These are phyloP conservation scores for Pichia sp. DNA, from an alignment of 1,139 yeast species.

Conservation along the genomic window DNA sequence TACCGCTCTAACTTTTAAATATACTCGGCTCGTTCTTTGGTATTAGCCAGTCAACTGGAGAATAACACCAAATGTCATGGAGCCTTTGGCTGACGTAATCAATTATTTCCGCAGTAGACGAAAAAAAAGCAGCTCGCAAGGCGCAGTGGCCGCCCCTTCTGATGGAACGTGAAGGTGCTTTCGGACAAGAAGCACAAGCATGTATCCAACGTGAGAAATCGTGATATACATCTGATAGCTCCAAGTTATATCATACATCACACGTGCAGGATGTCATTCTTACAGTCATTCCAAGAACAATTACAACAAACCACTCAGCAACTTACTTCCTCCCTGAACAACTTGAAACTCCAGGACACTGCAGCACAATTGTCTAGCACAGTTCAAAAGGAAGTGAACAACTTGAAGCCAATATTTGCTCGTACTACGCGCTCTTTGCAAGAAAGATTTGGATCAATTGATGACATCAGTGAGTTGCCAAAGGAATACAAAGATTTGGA, in stretches of 20 bases:
- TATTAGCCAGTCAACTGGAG: too few relatives aligned
- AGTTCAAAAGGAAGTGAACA: slow-evolving; percentile 36
- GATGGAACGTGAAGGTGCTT: not conserved
- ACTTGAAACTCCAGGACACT: slow-evolving; percentile 30
- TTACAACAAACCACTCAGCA: slow-evolving; percentile 25
- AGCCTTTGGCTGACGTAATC: not conserved
- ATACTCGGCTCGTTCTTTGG: too few relatives aligned
- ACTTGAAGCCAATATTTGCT: slow-evolving; percentile 52
- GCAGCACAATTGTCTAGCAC: slow-evolving; percentile 44
- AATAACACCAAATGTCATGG: too few relatives aligned
- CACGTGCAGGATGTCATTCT: slow-evolving; percentile 14
- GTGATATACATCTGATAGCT: not conserved
- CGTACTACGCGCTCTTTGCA: slow-evolving; percentile 59
- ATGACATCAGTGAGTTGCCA: slow-evolving; percentile 70
- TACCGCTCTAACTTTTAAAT: too few relatives aligned
- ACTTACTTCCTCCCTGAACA: slow-evolving; percentile 21
- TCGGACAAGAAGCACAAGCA: too few relatives aligned
- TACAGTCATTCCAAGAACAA: slow-evolving; percentile 23
- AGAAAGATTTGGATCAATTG: slow-evolving; percentile 66
- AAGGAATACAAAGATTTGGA: slow-evolving; percentile 67
- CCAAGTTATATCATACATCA: not conserved
- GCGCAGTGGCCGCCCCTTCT: not conserved
- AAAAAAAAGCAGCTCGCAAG: not conserved
- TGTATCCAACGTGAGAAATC: too few relatives aligned
- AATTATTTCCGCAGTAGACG: not conserved